These are phyloP conservation scores for Debaryomyces robertsiae DNA, from an alignment of 1,139 yeast species.

Conservation along the genomic window DNA sequence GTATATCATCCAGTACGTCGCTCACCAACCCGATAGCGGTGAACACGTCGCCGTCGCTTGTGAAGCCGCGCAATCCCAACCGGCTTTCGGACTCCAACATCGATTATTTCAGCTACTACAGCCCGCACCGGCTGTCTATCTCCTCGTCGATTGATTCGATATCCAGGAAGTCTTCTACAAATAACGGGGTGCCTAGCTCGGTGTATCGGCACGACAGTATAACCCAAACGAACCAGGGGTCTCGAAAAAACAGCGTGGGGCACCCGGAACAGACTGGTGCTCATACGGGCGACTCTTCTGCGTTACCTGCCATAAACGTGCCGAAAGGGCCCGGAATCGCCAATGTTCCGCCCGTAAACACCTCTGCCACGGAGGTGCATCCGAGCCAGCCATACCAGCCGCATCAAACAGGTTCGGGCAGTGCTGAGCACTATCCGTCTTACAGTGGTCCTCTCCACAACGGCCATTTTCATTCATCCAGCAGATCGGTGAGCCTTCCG, in stretches of 20 bases:
- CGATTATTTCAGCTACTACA: slow-evolving; percentile 10
- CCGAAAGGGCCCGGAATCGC: background rate
- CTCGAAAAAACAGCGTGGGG: slow-evolving; percentile 4
- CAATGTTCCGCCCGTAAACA: too few species aligned
- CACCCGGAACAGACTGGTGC: background rate
- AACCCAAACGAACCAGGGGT: background rate
- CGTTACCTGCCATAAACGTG: slow-evolving; percentile 2
- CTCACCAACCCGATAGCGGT: slow-evolving; percentile 4
- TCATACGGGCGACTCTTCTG: background rate
- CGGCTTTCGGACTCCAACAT: slow-evolving; percentile 6
- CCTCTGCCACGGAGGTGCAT: too few species aligned
- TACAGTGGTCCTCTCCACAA: background rate
- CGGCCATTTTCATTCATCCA: slow-evolving; percentile 6
- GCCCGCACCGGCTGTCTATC: slow-evolving; percentile 8
- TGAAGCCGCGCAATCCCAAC: slow-evolving; percentile 6
- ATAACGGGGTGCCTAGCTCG: slow-evolving; percentile 4
- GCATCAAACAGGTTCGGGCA: background rate
- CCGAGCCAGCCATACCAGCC: background rate
- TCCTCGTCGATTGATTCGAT: slow-evolving; percentile 8
- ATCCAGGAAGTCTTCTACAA: slow-evolving; percentile 7
- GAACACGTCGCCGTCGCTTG: slow-evolving; percentile 5
- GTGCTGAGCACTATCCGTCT: background rate
- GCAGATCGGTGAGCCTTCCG: slow-evolving; percentile 5
- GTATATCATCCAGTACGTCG: slow-evolving; percentile 6
- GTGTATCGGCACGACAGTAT: slow-evolving; percentile 8